phyloP scores from a whole-genome alignment of 805 yeast genomes.

The Nakazawaea peltata region DNA sequence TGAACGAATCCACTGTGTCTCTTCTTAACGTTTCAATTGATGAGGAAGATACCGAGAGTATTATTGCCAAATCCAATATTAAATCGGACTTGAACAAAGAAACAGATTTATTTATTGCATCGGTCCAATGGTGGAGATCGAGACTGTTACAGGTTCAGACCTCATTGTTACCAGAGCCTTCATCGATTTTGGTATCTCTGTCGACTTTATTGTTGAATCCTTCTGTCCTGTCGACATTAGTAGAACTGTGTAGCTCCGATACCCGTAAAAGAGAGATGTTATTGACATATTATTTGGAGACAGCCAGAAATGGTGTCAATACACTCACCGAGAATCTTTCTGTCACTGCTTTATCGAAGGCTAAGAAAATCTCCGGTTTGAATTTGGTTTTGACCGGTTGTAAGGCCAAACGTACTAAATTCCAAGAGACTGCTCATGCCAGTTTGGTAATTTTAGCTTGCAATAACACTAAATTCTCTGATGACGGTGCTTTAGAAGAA shows the following conservation, averaged over 20 bases:
- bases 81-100: constrained; percentile 3
- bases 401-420: constrained; percentile 80
- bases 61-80: constrained; percentile 15
- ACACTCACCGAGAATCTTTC: constrained; percentile 58
- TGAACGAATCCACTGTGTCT: constrained; percentile 23
- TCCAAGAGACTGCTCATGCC: constrained; percentile 63
- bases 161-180: constrained; percentile 56
- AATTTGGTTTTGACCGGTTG: constrained; percentile 75
- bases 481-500: constrained; percentile 3
- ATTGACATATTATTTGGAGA: constrained; percentile 53
- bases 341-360: constrained; percentile 44
- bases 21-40: constrained; percentile 14
- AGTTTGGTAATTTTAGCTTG: constrained; percentile 73
- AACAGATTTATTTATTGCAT: constrained; percentile 31
- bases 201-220: constrained; percentile 32
- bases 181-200: constrained; percentile 32
- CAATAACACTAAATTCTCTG: constrained; percentile 23
- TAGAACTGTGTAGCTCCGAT: constrained; percentile 16
- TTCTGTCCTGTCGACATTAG: constrained; percentile 23
- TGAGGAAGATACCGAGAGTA: constrained; percentile 15
- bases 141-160: constrained; percentile 59
- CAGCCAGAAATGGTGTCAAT: constrained; percentile 54
- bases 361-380: constrained; percentile 51
- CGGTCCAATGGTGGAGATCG: constrained; percentile 69
- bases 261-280: constrained; percentile 27